These are phyloP conservation scores for Anastatica hierochuntica DNA, from an alignment of 345 rosid genomes.

Conservation along the genomic window DNA sequence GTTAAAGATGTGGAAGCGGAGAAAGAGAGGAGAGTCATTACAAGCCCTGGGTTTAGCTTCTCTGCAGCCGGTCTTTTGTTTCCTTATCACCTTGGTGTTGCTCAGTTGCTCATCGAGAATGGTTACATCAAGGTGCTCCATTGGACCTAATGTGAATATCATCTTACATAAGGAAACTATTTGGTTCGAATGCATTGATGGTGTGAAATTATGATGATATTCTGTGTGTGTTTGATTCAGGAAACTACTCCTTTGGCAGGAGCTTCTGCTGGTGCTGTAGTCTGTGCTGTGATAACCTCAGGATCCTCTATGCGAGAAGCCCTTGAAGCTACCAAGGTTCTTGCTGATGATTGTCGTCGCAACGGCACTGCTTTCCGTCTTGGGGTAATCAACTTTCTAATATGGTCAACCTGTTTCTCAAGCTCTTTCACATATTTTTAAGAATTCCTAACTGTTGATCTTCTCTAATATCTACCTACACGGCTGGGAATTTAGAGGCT, in stretches of 20 bases:
- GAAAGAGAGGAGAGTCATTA: slow-evolving; percentile 49
- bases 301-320: slow-evolving; percentile 73
- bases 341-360: slow-evolving; percentile 69
- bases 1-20: slow-evolving; percentile 76
- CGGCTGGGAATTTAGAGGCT: too few relatives aligned
- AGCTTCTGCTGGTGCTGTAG: slow-evolving; percentile 89
- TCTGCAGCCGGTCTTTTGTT: slow-evolving; percentile 94
- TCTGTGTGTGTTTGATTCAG: slow-evolving; percentile 26
- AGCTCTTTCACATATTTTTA: too few relatives aligned
- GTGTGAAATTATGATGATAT: neutral
- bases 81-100: slow-evolving; percentile 91
- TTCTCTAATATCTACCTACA: too few relatives aligned
- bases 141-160: too few relatives aligned
- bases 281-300: slow-evolving; percentile 76
- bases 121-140: slow-evolving; percentile 97
- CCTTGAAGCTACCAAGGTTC: slow-evolving; percentile 50
- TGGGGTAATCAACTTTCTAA: slow-evolving; percentile 80
- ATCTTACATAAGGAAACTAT: too few relatives aligned
- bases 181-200: too few relatives aligned
- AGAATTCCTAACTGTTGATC: too few relatives aligned
- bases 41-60: slow-evolving; percentile 93
- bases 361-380: slow-evolving; percentile 93
- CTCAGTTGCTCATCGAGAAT: slow-evolving; percentile 71
- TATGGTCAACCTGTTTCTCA: too few relatives aligned
- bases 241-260: slow-evolving; percentile 92